Evolutionary conservation across 495 filamentous ascomycete genomes (phyloP), one percentile per base, ranked within the genome.

Genomic region (Jackrogersella multiformis): DNA sequence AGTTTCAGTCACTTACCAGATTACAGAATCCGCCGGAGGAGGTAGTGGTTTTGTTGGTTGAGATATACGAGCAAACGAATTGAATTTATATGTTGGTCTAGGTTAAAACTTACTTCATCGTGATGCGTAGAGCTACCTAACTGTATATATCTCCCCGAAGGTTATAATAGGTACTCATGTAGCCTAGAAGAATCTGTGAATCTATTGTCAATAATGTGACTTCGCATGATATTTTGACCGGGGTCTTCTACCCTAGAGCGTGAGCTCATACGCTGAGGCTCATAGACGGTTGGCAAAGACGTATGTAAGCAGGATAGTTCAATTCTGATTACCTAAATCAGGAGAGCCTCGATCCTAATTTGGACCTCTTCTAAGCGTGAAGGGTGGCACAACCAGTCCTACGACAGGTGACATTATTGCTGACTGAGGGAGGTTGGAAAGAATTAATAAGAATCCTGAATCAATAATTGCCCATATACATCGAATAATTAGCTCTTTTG

Each of bases 331-430:
- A 56, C 53, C 10, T 13, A 42, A 42, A 30, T 56, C 38, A 16
- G 24, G 36, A 30, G 53, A 56, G 23, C 9, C 12, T 16, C 5
- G 4, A 2, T 58, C 48, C 18, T 4, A 13, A 39, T 62, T 20
- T 23, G 48, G 58, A 44, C 26, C 24, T 62, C 48, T 53, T 45
- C 58, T 62, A 62, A 62, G 58, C 48, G 13, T 20, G 24, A 26
- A 35, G 10, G 8, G 20, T 21, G 35, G 35, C 12, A 41, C 13
- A 2, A 32, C 20, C n/a, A n/a, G n/a, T 8, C 26, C 28, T 32
- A 38, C 18, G 32, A n/a, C 2, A 21, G 4, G 30, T 53, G 1
- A 18, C 49, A 53, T 16, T 35, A 3, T 9, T 36, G 26, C 26
- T 30, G 3, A 30, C 26, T 30, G 4, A 30, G n/a, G n/a, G n/a